A percentile compares a stretch with the other conserved stretches of the same genome.
These are phyloP conservation scores for Macrotyloma uniflorum DNA, from an alignment of 306 rosid species.

Conservation along the genomic window DNA sequence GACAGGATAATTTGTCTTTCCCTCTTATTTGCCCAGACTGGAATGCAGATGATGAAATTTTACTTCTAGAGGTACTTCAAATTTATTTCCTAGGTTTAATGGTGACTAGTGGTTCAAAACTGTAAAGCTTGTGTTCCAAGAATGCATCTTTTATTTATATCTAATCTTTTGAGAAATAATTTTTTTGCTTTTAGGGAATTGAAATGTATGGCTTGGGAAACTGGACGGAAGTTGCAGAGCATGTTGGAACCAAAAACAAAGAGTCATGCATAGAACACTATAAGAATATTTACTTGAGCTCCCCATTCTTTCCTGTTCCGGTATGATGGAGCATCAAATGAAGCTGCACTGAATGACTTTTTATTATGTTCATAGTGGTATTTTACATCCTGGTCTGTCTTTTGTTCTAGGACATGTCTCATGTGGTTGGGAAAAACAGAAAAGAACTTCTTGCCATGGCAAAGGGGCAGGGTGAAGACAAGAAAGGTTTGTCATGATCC, in stretches of 20 bases:
- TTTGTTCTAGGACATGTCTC: slow-evolving; percentile 88
- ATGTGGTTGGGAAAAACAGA: slow-evolving; percentile 91
- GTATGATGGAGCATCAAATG: slow-evolving; percentile 53
- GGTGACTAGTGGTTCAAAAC: slow-evolving; percentile 26
- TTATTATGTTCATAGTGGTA: slow-evolving; percentile 26
- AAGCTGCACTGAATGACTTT: slow-evolving; percentile 4
- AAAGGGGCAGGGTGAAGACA: slow-evolving; percentile 89
- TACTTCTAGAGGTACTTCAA: slow-evolving; percentile 83
- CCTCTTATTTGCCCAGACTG: slow-evolving; percentile 96
- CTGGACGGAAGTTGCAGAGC: slow-evolving; percentile 99
- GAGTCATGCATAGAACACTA: slow-evolving; percentile 93
- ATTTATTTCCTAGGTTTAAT: slow-evolving; percentile 20
- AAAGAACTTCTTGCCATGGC: slow-evolving; percentile 99
- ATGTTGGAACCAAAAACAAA: slow-evolving; percentile 96
- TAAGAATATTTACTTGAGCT: slow-evolving; percentile 72
- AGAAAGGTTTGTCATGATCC: slow-evolving; percentile 66
- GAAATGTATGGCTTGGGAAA: slow-evolving; percentile 99
- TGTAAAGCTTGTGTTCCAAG: slow-evolving; percentile 11
- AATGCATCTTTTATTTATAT: slow-evolving; percentile 3
- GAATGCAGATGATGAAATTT: slow-evolving; percentile 98
- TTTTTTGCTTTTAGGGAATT: slow-evolving; percentile 62
- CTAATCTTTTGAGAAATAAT: slow-evolving; percentile 21
- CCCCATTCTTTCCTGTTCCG: slow-evolving; percentile 90
- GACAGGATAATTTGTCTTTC: slow-evolving; percentile 91
- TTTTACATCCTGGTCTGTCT: slow-evolving; percentile 37